These are phyloP conservation scores for Solanum virginianum DNA, from an alignment of 257 asterid species.

Conservation along the genomic window DNA sequence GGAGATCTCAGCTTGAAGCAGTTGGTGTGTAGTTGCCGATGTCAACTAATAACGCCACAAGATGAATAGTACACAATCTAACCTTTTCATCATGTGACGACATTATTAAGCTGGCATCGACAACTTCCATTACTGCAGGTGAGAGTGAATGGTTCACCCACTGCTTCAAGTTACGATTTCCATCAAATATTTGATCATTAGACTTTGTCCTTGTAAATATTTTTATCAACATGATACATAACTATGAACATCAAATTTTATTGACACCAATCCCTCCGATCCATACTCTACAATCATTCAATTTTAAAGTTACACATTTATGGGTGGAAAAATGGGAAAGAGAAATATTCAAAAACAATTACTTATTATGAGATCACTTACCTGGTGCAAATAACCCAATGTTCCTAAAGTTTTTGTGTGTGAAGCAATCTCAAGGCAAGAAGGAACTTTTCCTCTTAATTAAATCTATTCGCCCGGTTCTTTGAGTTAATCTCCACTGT, in stretches of 20 bases:
- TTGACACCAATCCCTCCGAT: not conserved
- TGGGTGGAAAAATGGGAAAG: not conserved
- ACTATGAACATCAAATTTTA: not conserved
- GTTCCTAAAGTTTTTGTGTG: not conserved
- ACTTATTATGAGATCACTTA: not conserved
- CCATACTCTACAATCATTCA: not conserved
- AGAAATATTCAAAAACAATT: not conserved
- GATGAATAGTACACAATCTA: not conserved
- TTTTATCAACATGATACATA: not conserved
- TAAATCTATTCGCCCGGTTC: too few species aligned
- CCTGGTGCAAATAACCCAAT: conserved; percentile 2
- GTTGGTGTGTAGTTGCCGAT: conserved; percentile 17
- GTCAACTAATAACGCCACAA: not conserved
- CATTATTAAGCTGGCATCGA: not conserved
- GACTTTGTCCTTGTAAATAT: too few species aligned
- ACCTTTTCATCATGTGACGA: not conserved
- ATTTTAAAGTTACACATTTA: not conserved
- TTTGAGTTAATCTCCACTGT: too few species aligned
- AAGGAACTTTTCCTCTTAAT: too few species aligned
- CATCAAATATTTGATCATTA: too few species aligned
- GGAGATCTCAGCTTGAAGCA: conserved; percentile 13
- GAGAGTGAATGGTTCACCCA: conserved; percentile 8
- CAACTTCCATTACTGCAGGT: conserved; percentile 1
- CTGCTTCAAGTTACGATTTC: conserved; percentile 5
- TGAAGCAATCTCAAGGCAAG: too few species aligned